These are phyloP conservation scores for Daldinia decipiens DNA, from an alignment of 495 filamentous ascomycete genomes.

Conservation along the genomic window DNA sequence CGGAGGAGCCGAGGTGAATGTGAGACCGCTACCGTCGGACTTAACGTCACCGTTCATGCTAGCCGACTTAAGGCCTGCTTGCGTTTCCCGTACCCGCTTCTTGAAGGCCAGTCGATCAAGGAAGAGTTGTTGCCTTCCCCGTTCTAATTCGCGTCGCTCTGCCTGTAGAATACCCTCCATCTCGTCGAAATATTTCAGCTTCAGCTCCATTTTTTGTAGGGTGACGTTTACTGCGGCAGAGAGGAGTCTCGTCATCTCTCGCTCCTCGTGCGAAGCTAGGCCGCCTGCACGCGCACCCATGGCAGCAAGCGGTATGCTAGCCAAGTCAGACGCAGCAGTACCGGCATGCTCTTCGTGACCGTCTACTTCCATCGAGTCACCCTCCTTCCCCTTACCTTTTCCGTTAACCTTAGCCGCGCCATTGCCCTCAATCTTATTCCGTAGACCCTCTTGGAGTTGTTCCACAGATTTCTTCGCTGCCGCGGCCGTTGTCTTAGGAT, in stretches of 20 bases:
- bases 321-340: conserved; percentile 65
- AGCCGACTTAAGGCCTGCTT: conserved; percentile 76
- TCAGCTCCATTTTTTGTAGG: conserved; percentile 83
- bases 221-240: conserved; percentile 86
- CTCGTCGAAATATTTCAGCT: conserved; percentile 93
- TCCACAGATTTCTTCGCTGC: conserved; percentile 86
- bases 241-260: conserved; percentile 92
- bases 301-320: conserved; percentile 83
- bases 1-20: conserved; percentile 65
- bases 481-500: conserved; percentile 87
- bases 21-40: conserved; percentile 65
- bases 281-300: conserved; percentile 86
- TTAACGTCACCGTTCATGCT: conserved; percentile 66
- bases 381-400: conserved; percentile 66
- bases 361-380: conserved; percentile 68
- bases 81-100: conserved; percentile 81
- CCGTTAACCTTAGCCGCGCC: conserved; percentile 61
- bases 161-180: conserved; percentile 91
- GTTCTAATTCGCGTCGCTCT: conserved; percentile 90
- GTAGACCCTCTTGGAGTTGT: conserved; percentile 79
- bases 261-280: conserved; percentile 93
- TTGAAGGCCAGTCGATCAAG: conserved; percentile 90
- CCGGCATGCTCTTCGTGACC: conserved; percentile 53
- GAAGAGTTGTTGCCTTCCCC: conserved; percentile 90
- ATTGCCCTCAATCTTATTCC: conserved; percentile 75